A percentile compares a stretch with the other conserved stretches of the same genome.
Conservation (phyloP, 2,329 filamentous ascomycete species). For the Cryphonectria radicalis region DNA sequence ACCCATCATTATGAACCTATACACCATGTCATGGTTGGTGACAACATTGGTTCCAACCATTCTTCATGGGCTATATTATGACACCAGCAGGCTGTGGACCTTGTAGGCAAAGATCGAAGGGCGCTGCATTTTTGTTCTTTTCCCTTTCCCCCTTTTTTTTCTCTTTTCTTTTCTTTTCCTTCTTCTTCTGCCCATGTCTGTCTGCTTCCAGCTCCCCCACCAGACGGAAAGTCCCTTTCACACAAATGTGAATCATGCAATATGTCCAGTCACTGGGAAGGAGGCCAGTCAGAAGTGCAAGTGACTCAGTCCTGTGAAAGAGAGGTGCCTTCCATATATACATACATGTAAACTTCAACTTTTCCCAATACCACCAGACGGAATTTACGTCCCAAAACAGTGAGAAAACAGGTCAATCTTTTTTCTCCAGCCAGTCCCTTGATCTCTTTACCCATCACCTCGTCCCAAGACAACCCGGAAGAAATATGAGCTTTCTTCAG, state of each 20-base stretch:
- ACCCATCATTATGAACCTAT: neutral
- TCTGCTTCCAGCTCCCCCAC: no score
- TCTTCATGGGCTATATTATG: no score
- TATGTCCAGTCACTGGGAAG: neutral
- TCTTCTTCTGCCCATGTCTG: neutral
- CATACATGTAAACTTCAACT: neutral
- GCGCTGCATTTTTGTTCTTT: neutral
- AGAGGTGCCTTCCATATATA: neutral
- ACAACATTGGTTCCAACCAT: no score
- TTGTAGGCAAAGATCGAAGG: neutral
- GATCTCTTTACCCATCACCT: neutral
- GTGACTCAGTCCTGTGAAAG: neutral
- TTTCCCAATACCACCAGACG: neutral
- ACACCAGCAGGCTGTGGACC: no score
- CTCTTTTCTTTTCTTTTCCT: no score
- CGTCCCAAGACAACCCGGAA: neutral
- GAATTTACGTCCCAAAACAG: neutral
- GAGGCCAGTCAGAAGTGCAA: neutral
- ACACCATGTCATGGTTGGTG: no score
- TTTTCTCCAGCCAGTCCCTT: neutral
- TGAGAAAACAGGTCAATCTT: neutral
- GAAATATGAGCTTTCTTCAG: neutral
- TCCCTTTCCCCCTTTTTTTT: no score
- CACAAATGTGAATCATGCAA: neutral
- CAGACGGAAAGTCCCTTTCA: neutral